Evolutionary conservation across 1,139 yeast species (phyloP).

Genomic region (Suhomyces kunorum): DNA sequence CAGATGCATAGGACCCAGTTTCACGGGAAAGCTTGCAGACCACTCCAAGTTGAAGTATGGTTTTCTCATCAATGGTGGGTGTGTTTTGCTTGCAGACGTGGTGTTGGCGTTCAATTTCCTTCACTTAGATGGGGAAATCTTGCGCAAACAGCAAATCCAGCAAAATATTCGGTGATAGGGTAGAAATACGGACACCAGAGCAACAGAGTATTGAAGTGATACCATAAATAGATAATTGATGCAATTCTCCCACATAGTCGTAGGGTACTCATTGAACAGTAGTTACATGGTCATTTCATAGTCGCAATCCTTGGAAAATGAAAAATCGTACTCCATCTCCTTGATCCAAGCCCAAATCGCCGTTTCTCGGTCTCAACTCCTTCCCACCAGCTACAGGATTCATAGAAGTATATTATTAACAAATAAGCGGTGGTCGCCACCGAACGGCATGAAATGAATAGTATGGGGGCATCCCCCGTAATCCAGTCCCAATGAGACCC

Average conservation of each 20-base stretch:
- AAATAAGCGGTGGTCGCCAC: background rate
- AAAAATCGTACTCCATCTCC: too few relatives aligned
- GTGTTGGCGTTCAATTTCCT: slow-evolving; percentile 44
- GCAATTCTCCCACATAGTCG: too few relatives aligned
- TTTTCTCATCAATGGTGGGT: slow-evolving; percentile 62
- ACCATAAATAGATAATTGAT: too few relatives aligned
- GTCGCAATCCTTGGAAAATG: too few relatives aligned
- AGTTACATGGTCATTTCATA: too few relatives aligned
- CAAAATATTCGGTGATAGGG: slow-evolving; percentile 1
- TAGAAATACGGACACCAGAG: too few relatives aligned
- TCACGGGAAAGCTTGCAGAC: slow-evolving; percentile 74
- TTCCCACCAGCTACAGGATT: background rate
- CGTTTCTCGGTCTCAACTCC: too few relatives aligned
- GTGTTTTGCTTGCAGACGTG: slow-evolving; percentile 49
- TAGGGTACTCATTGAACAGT: too few relatives aligned
- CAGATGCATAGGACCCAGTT: slow-evolving; percentile 74
- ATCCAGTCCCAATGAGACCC: too few relatives aligned
- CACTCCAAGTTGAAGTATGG: slow-evolving; percentile 52
- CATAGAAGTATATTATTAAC: background rate
- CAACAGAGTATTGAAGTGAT: too few relatives aligned
- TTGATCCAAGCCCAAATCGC: too few relatives aligned
- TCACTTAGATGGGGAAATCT: slow-evolving; percentile 40
- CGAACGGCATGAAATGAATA: slow-evolving; percentile 1
- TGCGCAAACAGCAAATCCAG: slow-evolving; percentile 24
- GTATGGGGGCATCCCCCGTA: background rate